Evolutionary conservation across 768 basidiomycete genomes (phyloP), one percentile per base, ranked within the genome.

Genomic region (Trametes meyenii): DNA sequence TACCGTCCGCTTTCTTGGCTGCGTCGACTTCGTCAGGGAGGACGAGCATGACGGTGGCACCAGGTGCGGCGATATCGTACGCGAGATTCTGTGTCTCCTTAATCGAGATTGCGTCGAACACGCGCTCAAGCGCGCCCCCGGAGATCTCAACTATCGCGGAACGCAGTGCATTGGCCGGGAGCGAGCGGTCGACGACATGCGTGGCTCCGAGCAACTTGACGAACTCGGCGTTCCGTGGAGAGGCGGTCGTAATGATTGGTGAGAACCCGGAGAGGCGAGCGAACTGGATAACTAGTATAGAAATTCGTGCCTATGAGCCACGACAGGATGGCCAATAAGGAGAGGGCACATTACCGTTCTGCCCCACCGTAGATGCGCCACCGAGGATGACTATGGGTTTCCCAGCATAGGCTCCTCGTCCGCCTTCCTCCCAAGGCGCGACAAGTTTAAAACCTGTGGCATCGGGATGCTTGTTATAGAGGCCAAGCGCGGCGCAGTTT

Each of bases 281-380:
- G 1, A 71, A 49, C 53, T 73, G 72, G 19, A 73, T 66, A 2
- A 54, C 68, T 70, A n/a, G n/a, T n/a, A 23, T 24, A 13, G 8
- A 24, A 13, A 7, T 24, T 19, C 21, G n/a, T 3, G 3, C 1
- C 2, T 3, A 36, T 21, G 5, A n/a, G 23, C 23, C 7, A 24
- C 3, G 6, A 24, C 24, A 46, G 3, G 2, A n/a, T 1, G 49
- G 2, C 33, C 3, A 19, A 24, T 29, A 10, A 48, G 17, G 42
- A 17, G n/a, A 3, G 71, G 38, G 4, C 3, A 33, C 29, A 13
- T 14, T 50, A 72, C 72, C 69, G 58, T 67, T 68, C 53, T 73
- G 71, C 1, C 74, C 74, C 21, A 75, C 70, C 24, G 71, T 67
- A 12, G 66, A 65, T 1, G 71, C 51, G 12, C 74, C 74, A 36